phyloP scores from a whole-genome alignment of 2,329 filamentous ascomycete species.

The Neopestalotiopsis rosae region DNA sequence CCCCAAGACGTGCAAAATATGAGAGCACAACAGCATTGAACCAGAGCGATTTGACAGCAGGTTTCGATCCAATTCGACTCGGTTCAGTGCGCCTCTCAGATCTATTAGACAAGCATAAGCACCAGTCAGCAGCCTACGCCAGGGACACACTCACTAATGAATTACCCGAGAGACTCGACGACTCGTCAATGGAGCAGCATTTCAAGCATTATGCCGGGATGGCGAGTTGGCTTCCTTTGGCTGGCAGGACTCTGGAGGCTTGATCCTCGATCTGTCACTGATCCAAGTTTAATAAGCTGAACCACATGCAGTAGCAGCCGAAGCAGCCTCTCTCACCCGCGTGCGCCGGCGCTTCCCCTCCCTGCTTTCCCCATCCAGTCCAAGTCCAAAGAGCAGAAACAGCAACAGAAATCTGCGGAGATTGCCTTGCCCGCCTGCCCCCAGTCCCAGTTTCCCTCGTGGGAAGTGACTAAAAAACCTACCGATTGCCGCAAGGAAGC shows the following conservation, averaged over 20 bases:
- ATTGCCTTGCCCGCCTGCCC: constrained; percentile 1
- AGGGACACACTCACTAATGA: too few species aligned
- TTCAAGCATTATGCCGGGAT: not conserved
- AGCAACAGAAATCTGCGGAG: constrained; percentile 3
- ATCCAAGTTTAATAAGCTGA: constrained; percentile 10
- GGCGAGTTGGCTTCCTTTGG: not conserved
- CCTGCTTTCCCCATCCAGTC: not conserved
- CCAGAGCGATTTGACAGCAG: not conserved
- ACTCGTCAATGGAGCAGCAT: not conserved
- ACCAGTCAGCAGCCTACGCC: not conserved
- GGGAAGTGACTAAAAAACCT: not conserved
- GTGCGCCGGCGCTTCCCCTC: constrained; percentile 7
- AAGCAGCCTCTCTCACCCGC: not conserved
- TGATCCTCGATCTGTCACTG: not conserved
- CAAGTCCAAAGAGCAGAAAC: not conserved
- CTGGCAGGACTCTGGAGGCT: not conserved
- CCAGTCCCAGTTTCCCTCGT: not conserved
- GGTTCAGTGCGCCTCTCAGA: not conserved
- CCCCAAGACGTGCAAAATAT: not conserved
- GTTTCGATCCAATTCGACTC: not conserved
- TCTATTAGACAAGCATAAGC: not conserved
- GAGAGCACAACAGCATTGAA: not conserved
- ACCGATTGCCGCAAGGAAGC: too few species aligned
- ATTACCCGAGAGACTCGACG: not conserved
- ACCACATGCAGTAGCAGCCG: constrained; percentile 5